These are phyloP conservation scores for Ceratocystiopsis brevicomis DNA, from an alignment of 2,329 filamentous ascomycete species.

Conservation along the genomic window DNA sequence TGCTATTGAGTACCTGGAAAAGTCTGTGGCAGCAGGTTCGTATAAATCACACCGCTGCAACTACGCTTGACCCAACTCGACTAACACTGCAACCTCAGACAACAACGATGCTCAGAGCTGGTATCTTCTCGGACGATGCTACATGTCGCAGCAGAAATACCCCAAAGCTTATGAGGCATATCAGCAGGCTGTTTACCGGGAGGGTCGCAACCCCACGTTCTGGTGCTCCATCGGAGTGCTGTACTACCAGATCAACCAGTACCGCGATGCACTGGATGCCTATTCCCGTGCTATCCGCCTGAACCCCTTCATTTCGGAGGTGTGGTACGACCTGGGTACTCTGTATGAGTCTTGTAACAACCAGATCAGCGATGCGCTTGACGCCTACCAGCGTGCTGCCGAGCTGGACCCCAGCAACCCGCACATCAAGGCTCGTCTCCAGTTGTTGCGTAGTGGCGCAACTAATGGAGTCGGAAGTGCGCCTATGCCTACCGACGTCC, in stretches of 20 bases:
- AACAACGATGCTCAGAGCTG: conserved; percentile 93
- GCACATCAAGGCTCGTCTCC: conserved; percentile 87
- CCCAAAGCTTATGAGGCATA: conserved; percentile 97
- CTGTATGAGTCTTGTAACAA: conserved; percentile 98
- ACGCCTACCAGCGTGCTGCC: conserved; percentile 85
- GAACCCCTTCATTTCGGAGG: conserved; percentile 96
- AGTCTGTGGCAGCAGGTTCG: conserved; percentile 49
- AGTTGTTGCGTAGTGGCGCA: conserved; percentile 69
- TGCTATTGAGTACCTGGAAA: conserved; percentile 92
- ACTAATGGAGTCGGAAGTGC: conserved; percentile 52
- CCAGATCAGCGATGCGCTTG: conserved; percentile 86
- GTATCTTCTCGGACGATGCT: conserved; percentile 93
- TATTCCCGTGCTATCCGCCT: conserved; percentile 92
- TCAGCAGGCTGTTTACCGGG: conserved; percentile 94
- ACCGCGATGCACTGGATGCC: conserved; percentile 89
- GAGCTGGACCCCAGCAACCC: conserved; percentile 86
- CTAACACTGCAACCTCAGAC: conserved; percentile 30
- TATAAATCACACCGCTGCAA: too few relatives aligned
- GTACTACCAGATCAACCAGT: conserved; percentile 99
- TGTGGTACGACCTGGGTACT: conserved; percentile 97
- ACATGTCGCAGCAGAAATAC: conserved; percentile 98
- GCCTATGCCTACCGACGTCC: conserved; percentile 87
- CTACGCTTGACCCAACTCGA: too few relatives aligned
- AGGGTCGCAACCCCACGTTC: conserved; percentile 93
- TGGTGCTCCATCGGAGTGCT: conserved; percentile 99